These are phyloP conservation scores for Pueraria montana DNA, from an alignment of 306 rosid genomes.

Conservation along the genomic window DNA sequence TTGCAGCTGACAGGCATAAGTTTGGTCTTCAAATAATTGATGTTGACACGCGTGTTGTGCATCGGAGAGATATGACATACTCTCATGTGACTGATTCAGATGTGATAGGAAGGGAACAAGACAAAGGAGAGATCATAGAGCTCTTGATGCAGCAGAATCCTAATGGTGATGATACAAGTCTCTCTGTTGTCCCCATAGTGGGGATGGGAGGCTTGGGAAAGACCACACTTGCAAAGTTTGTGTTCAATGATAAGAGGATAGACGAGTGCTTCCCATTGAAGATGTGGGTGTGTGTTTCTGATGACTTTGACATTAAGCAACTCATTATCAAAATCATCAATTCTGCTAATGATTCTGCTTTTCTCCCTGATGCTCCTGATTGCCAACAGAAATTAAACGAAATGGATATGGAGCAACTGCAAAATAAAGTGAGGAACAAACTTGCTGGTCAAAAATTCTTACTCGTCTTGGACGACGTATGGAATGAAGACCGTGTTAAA, in stretches of 20 bases:
- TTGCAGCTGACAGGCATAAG: background rate
- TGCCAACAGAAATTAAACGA: background rate
- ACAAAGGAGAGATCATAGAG: background rate
- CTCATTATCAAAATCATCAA: slow-evolving; percentile 15
- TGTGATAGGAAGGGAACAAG: too few relatives aligned
- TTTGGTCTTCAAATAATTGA: slow-evolving; percentile 16
- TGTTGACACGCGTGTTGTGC: slow-evolving; percentile 17
- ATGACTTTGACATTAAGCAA: slow-evolving; percentile 31
- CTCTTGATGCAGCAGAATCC: slow-evolving; percentile 2
- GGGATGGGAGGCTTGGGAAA: slow-evolving; percentile 49
- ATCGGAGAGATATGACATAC: background rate
- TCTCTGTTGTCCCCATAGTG: slow-evolving; percentile 37
- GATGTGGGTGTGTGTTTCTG: slow-evolving; percentile 44
- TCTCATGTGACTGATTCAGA: slow-evolving; percentile 2
- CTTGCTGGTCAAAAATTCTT: slow-evolving; percentile 37
- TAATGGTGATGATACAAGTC: too few relatives aligned
- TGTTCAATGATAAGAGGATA: slow-evolving; percentile 22
- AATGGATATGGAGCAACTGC: background rate
- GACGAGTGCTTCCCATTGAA: background rate
- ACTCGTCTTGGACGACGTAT: slow-evolving; percentile 38
- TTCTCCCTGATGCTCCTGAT: background rate
- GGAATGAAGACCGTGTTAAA: slow-evolving; percentile 30
- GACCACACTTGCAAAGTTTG: slow-evolving; percentile 41
- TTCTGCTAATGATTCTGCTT: background rate
- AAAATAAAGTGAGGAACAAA: background rate